Base-by-base conservation (phyloP, 2,329 filamentous ascomycete species). In the Fulvia fulva region DNA sequence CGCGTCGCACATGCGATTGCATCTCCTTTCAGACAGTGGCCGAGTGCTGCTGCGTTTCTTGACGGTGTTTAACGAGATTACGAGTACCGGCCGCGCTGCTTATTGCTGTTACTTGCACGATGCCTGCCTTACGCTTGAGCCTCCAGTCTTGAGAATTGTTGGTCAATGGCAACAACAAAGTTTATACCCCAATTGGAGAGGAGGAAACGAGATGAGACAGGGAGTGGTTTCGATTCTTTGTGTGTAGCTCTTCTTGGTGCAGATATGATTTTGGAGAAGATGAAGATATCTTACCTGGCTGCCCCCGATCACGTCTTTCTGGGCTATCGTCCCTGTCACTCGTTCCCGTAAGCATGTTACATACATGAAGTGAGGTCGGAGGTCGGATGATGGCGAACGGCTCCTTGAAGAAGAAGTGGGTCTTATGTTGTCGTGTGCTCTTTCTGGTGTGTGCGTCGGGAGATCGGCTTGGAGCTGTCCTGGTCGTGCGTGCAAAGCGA, bases 161-260 rank as follows among this genome's bases (percentile, higher is more conserved):
- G 57, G 57, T 43, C 50, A 55, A 51, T 56, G 59, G 53, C 50
- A 52, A 53, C 50, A 52, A 53, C 6, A 32, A 19, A 12, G 47
- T 50, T 45, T 44, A 54, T 54, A 54, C 51, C 51, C 51, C 34
- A 41, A 55, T 50, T 50, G 53, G 50, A 59, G 52, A 51, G 58
- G 44, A 47, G 57, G 47, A 41, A 43, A 55, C 43, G 51, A 32
- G 43, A 51, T 56, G 52, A 54, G 58, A 56, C 25, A 30, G 22
- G 25, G 22, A 30, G 30, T 50, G 52, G 54, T 34, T 53, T 55
- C 44, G 45, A 43, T 60, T 62, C 57, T 55, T 62, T 43, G 51
- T 53, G 60, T 62, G 46, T 54, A 60, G 52, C 45, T 51, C 56
- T 59, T 60, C 37, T 55, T 59, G 57, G 56, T 50, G 26, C 23